These are phyloP conservation scores for Lachnellula occidentalis DNA, from an alignment of 2,329 filamentous ascomycete genomes.

Conservation along the genomic window DNA sequence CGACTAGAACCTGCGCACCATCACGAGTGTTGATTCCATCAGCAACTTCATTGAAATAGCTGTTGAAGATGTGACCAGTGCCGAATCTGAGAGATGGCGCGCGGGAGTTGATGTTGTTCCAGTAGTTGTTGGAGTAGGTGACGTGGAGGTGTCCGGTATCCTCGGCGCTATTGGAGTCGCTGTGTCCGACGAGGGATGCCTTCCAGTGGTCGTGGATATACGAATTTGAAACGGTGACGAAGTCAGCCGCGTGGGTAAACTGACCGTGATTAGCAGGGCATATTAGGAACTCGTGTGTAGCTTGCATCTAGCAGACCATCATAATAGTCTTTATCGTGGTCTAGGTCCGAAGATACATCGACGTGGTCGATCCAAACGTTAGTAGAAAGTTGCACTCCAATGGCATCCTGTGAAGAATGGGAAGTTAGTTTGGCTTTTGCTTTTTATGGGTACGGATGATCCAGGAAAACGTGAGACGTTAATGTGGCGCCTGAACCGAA, in stretches of 20 bases:
- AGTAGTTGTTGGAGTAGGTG: constrained; percentile 64
- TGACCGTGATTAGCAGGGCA: background rate
- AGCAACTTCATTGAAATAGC: constrained; percentile 39
- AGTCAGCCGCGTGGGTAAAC: constrained; percentile 57
- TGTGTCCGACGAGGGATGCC: constrained; percentile 53
- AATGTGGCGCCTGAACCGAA: too few relatives aligned
- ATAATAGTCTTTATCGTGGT: constrained; percentile 63
- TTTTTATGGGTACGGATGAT: too few relatives aligned
- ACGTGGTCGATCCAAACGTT: constrained; percentile 65
- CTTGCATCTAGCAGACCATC: constrained; percentile 55
- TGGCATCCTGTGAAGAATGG: constrained; percentile 39
- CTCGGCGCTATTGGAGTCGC: constrained; percentile 49
- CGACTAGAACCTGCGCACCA: constrained; percentile 50
- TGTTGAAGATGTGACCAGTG: constrained; percentile 57
- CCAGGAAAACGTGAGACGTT: too few relatives aligned
- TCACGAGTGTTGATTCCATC: constrained; percentile 53
- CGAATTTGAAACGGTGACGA: constrained; percentile 47
- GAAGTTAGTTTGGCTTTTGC: too few relatives aligned
- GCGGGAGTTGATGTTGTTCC: constrained; percentile 58
- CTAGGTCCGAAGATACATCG: constrained; percentile 34
- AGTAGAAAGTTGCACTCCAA: constrained; percentile 50
- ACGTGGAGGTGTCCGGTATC: constrained; percentile 58
- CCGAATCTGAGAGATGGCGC: constrained; percentile 60
- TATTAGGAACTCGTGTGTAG: background rate
- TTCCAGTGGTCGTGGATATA: constrained; percentile 57